These are phyloP conservation scores for Sporisorium iseilematis-ciliati DNA, from an alignment of 1,284 basidiomycete genomes.

Conservation along the genomic window DNA sequence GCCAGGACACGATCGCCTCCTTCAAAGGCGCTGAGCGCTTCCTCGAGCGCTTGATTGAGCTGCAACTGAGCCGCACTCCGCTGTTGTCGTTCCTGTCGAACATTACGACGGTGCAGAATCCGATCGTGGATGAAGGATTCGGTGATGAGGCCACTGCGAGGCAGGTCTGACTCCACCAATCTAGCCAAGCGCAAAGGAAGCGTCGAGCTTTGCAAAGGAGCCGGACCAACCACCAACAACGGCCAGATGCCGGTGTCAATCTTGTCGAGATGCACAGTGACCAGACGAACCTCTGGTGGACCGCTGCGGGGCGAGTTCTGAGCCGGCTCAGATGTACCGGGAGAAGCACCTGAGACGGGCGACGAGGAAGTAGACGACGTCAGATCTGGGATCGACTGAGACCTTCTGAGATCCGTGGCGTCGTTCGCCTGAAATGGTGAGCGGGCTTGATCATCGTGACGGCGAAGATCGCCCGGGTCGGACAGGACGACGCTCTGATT, in stretches of 20 bases:
- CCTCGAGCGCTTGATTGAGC: slow-evolving; percentile 47
- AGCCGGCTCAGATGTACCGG: neutral
- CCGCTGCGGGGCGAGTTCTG: slow-evolving; percentile 8
- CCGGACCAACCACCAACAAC: slow-evolving; percentile 47
- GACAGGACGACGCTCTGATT: slow-evolving; percentile 45
- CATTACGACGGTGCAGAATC: slow-evolving; percentile 13
- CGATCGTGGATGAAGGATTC: slow-evolving; percentile 27
- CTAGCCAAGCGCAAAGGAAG: slow-evolving; percentile 19
- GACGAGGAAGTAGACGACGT: slow-evolving; percentile 5
- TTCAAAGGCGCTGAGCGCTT: slow-evolving; percentile 40
- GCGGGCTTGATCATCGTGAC: neutral
- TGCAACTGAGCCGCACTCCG: slow-evolving; percentile 38
- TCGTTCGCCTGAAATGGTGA: neutral
- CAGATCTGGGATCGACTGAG: slow-evolving; percentile 25
- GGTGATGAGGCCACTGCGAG: slow-evolving; percentile 17
- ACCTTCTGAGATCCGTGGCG: slow-evolving; percentile 17
- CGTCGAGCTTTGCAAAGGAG: slow-evolving; percentile 28
- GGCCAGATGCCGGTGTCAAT: slow-evolving; percentile 56
- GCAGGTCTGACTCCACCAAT: slow-evolving; percentile 26
- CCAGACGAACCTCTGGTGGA: slow-evolving; percentile 45
- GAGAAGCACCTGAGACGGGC: neutral
- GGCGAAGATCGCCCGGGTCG: slow-evolving; percentile 35
- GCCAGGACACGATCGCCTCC: slow-evolving; percentile 37
- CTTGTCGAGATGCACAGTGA: slow-evolving; percentile 55
- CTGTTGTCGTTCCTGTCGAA: slow-evolving; percentile 24